Base-by-base conservation (phyloP, 2,329 filamentous ascomycete species). In the Rhynchosporium graminicola region DNA sequence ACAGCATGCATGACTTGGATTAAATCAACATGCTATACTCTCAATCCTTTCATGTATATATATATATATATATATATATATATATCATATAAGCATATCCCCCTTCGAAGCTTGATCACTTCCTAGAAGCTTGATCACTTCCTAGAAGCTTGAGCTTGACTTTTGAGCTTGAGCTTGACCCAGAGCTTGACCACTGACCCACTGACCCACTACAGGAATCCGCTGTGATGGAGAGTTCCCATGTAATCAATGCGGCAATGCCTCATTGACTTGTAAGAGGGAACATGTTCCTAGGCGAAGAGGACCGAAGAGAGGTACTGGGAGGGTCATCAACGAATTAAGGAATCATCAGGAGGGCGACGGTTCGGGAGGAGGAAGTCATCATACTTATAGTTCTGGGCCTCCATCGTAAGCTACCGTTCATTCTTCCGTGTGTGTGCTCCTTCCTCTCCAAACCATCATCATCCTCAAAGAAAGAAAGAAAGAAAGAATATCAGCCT, bases 241-340 rank as follows among this genome's bases (percentile, higher is more conserved):
- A 4, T 87, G 85, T 76, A 83, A 84, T 73, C 86, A 86, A 70
- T 87, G 85, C 73, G 74, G 79, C 59, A 81, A 81, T 62, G 83
- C 84, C 36, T 80, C 82, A 29, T 78, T 87, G 64, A 80, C 77
- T n/a, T 87, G 85, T 76, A 87, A 84, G 67, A 84, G 85, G 72
- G 85, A 87, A 69, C 83, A 86, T 69, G 81, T 87, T 48, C 85
- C 85, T 13, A 83, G 85, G 73, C 87, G 86, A 74, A 83, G 86
- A 68, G 85, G 85, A 2, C 85, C 85, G 12, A 88, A 87, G 70
- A 82, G 83, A 33, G 84, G 83, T 56, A 80, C 83, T 63, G 85
- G 85, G 40, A 83, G 85, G 67, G 83, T 88, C 46, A 84, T 88
- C 62, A 85, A 84, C 64, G 83, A 86, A 74, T 76, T 88, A 28